Conservation (phyloP, 345 rosid genomes). For the Raphanus sativus region DNA sequence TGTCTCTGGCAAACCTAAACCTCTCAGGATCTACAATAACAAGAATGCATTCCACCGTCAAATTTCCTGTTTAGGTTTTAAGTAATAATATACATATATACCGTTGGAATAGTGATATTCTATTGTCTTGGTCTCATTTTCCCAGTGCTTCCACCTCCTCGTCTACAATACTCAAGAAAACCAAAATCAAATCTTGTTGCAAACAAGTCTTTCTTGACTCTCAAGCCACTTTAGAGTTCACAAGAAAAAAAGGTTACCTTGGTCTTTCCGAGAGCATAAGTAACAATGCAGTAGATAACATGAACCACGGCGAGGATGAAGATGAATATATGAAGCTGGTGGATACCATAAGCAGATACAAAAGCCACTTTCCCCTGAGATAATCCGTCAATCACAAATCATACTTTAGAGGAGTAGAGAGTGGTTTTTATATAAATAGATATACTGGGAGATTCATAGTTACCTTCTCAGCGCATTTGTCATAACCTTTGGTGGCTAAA, state of each 20-base stretch:
- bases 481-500: conserved; percentile 48
- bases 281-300: conserved; percentile 70
- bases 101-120: conserved; percentile 79
- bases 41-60: background rate
- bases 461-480: conserved; percentile 56
- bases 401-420: background rate
- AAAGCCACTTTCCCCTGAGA: conserved; percentile 81
- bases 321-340: conserved; percentile 92
- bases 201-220: conserved; percentile 2
- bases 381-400: background rate
- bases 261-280: conserved; percentile 73
- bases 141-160: conserved; percentile 91
- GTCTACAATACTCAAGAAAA: conserved; percentile 48
- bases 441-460: background rate
- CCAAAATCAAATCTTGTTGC: background rate
- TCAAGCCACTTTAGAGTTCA: background rate
- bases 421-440: background rate
- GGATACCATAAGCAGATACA: conserved; percentile 80
- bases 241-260: conserved; percentile 54
- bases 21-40: conserved; percentile 80
- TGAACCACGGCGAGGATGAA: conserved; percentile 83
- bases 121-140: conserved; percentile 71
- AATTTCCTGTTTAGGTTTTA: background rate
- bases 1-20: conserved; percentile 90
- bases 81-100: background rate